These are phyloP conservation scores for Acrocalymma vagum DNA, from an alignment of 2,329 filamentous ascomycete species.

Conservation along the genomic window DNA sequence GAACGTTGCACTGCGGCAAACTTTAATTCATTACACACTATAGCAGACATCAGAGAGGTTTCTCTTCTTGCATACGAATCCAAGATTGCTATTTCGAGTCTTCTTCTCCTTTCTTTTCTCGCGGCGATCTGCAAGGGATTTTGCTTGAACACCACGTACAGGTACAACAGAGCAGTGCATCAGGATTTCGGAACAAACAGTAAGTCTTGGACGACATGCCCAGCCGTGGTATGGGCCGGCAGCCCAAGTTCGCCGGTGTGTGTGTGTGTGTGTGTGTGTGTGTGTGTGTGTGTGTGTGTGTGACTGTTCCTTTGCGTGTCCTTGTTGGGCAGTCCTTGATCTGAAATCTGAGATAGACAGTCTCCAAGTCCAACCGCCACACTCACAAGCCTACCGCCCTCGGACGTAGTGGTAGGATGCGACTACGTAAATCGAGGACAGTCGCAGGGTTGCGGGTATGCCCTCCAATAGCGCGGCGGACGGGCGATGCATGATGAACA, in stretches of 20 bases:
- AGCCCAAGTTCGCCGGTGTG: too few relatives aligned
- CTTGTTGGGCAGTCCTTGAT: background rate
- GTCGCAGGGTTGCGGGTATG: constrained; percentile 22
- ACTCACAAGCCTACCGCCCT: constrained; percentile 7
- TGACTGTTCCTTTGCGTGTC: too few relatives aligned
- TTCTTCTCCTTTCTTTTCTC: too few relatives aligned
- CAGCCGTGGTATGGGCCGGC: too few relatives aligned
- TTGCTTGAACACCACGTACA: constrained; percentile 24
- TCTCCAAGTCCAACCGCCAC: background rate
- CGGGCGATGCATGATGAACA: constrained; percentile 24
- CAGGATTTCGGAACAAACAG: background rate
- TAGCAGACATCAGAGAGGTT: too few relatives aligned
- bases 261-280: too few relatives aligned
- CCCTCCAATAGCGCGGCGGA: constrained; percentile 27
- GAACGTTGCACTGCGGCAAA: too few relatives aligned
- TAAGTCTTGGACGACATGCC: too few relatives aligned
- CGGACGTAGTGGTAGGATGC: constrained; percentile 6
- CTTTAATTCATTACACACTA: too few relatives aligned
- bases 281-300: too few relatives aligned
- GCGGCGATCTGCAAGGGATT: constrained; percentile 13
- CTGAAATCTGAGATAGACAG: background rate
- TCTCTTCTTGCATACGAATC: too few relatives aligned
- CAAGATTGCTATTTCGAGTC: too few relatives aligned
- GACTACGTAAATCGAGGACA: constrained; percentile 33
- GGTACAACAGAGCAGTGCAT: constrained; percentile 25